Evolutionary conservation across 495 filamentous ascomycete species (phyloP).

Genomic region (Podospora fimiseda): DNA sequence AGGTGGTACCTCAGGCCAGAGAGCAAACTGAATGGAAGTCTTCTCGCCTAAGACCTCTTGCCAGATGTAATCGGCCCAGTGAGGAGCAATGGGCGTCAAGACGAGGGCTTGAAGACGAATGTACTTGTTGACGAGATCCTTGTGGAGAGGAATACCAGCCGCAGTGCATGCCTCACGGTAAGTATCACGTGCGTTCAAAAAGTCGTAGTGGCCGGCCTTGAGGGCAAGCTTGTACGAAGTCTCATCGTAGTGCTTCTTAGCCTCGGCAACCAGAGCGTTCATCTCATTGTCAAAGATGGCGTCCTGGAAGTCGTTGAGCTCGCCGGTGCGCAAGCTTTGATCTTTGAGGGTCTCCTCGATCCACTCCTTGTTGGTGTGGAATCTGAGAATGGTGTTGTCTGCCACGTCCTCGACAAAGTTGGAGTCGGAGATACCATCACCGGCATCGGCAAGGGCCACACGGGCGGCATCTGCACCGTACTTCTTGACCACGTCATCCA

Average conservation of each 20-base stretch:
- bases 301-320: slow-evolving; percentile 75
- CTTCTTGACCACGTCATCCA: slow-evolving; percentile 79
- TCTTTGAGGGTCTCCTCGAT: slow-evolving; percentile 77
- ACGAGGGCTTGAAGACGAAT: slow-evolving; percentile 64
- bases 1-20: slow-evolving; percentile 66
- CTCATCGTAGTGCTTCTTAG: slow-evolving; percentile 66
- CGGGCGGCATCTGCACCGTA: slow-evolving; percentile 90
- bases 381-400: slow-evolving; percentile 78
- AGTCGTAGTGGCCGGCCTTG: slow-evolving; percentile 85
- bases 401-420: slow-evolving; percentile 97
- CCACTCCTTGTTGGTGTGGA: slow-evolving; percentile 86
- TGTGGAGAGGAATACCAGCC: slow-evolving; percentile 76
- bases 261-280: slow-evolving; percentile 71
- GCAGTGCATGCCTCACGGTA: slow-evolving; percentile 77
- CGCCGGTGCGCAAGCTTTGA: slow-evolving; percentile 62
- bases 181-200: slow-evolving; percentile 76
- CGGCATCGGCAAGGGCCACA: slow-evolving; percentile 89
- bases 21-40: slow-evolving; percentile 68
- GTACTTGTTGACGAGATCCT: slow-evolving; percentile 66
- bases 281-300: slow-evolving; percentile 90
- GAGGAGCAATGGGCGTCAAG: slow-evolving; percentile 69
- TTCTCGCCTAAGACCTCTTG: slow-evolving; percentile 74
- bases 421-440: slow-evolving; percentile 90
- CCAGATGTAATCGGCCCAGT: slow-evolving; percentile 95
- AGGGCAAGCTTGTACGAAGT: slow-evolving; percentile 88